phyloP scores from a whole-genome alignment of 768 basidiomycete genomes.

The Sarcomyxa edulis region DNA sequence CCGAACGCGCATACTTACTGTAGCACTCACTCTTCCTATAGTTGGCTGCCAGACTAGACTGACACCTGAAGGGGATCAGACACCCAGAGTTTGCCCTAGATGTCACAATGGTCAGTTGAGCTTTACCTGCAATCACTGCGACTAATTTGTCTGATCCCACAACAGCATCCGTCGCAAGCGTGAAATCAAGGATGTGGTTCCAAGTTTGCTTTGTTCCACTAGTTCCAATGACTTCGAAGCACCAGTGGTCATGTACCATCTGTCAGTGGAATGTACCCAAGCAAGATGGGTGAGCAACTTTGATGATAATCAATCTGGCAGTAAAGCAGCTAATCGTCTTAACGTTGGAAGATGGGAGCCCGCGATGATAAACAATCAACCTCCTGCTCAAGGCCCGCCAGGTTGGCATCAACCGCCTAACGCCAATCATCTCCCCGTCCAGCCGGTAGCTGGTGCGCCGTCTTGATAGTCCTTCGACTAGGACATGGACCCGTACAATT shows the following conservation, averaged over 20 bases:
- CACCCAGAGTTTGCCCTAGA: slow-evolving; percentile 57
- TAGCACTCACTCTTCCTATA: slow-evolving; percentile 19
- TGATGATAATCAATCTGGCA: neutral
- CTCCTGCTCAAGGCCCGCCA: slow-evolving; percentile 14
- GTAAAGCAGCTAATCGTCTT: too few species aligned
- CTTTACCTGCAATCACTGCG: neutral
- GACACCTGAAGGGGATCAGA: slow-evolving; percentile 48
- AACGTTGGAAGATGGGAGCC: too few species aligned
- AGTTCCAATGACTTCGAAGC: slow-evolving; percentile 55
- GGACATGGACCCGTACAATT: too few species aligned
- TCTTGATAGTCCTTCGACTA: too few species aligned
- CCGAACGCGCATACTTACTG: slow-evolving; percentile 6
- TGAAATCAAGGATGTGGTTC: slow-evolving; percentile 69
- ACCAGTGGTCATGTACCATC: slow-evolving; percentile 67
- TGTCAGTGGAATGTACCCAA: slow-evolving; percentile 60
- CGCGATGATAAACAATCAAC: slow-evolving; percentile 4
- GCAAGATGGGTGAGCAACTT: slow-evolving; percentile 39
- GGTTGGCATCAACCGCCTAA: too few species aligned
- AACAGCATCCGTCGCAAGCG: slow-evolving; percentile 53
- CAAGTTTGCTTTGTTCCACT: slow-evolving; percentile 73
- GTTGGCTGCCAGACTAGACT: slow-evolving; percentile 64
- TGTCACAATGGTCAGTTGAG: slow-evolving; percentile 57
- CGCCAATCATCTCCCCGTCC: slow-evolving; percentile 33
- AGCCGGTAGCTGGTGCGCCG: too few species aligned
- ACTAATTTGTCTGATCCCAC: neutral